Base-by-base conservation (phyloP, 768 basidiomycete genomes). In the Auriscalpium orientale region DNA sequence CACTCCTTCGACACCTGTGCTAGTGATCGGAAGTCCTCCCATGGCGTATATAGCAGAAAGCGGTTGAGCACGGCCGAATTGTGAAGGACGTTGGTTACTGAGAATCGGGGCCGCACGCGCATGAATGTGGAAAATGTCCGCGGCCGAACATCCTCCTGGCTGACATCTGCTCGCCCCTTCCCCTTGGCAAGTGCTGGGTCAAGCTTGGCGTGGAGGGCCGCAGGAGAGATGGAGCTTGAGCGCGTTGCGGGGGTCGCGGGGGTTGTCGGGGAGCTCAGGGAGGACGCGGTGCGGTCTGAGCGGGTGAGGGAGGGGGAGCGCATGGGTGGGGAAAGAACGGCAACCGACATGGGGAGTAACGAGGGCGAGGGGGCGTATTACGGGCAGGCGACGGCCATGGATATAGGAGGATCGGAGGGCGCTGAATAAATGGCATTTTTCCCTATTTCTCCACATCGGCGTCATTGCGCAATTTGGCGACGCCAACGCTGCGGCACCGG, bases 21-120 rank as follows among this genome's bases (percentile, higher is more conserved):
- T 53, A 80, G 66, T 18, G 72, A 65, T 45, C 70, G 67, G 57
- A 80, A 72, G 62, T 78, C 75, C 33, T 54, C 57, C 73, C 76
- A 79, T 16, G 58, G n/a, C 3, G 68, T 21, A 35, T 61, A 63
- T 22, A 37, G 61, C 44, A 79, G 64, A 4, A 80, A 50, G 11
- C 53, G 47, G 18, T 62, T 52, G 18, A 80, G 65, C 18, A 76
- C 57, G 1, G 62, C 60, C 9, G 76, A 74, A 8, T 73, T 63
- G 21, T 66, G 65, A 3, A 77, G 65, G 0, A 71, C 57, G 12
- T 60, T 52, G 20, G 64, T 55, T 50, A 69, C 58, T 20, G 68
- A 56, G 16, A 58, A 54, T 21, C 59, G 63, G 50, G 64, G 55
- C 33, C 22, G 34, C 21, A 15, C 18, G 15, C 11, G 37, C 38